These are phyloP conservation scores for Colletotrichum sp. DNA, from an alignment of 2,329 filamentous ascomycete genomes.

Conservation along the genomic window DNA sequence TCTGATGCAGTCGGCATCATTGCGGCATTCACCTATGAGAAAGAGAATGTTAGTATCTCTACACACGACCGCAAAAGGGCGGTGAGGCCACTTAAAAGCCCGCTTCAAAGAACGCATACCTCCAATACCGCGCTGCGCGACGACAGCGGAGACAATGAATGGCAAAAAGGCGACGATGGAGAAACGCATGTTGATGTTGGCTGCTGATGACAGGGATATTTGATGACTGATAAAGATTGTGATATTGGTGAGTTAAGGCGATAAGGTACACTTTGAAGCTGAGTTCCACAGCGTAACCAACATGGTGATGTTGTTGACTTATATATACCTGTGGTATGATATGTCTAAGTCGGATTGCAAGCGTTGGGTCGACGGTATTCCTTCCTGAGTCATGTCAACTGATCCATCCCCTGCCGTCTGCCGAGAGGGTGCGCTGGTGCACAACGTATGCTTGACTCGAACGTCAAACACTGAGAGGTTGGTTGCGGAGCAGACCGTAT, in stretches of 20 bases:
- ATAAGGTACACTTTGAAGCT: background rate
- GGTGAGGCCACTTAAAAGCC: background rate
- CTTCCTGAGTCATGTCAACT: background rate
- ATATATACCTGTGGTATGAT: background rate
- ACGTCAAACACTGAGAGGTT: background rate
- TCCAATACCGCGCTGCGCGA: background rate
- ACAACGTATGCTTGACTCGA: background rate
- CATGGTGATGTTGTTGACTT: background rate
- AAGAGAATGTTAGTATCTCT: background rate
- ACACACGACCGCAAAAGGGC: fast-evolving
- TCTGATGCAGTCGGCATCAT: background rate
- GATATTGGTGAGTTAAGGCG: background rate
- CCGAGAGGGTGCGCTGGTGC: background rate
- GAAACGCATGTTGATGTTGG: background rate
- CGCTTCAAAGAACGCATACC: background rate
- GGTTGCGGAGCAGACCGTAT: background rate
- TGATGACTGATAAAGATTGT: background rate
- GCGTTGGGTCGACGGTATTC: background rate
- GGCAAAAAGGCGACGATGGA: background rate
- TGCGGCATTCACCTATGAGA: background rate
- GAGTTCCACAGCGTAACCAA: fast-evolving
- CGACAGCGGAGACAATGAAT: background rate
- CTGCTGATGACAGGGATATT: background rate
- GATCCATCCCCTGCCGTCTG: background rate
- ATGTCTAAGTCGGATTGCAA: background rate